Percentiles rank a stretch among this genome's conserved stretches.
Conservation (phyloP, 2,329 filamentous ascomycete species). For the Neofusicoccum umdonicola region DNA sequence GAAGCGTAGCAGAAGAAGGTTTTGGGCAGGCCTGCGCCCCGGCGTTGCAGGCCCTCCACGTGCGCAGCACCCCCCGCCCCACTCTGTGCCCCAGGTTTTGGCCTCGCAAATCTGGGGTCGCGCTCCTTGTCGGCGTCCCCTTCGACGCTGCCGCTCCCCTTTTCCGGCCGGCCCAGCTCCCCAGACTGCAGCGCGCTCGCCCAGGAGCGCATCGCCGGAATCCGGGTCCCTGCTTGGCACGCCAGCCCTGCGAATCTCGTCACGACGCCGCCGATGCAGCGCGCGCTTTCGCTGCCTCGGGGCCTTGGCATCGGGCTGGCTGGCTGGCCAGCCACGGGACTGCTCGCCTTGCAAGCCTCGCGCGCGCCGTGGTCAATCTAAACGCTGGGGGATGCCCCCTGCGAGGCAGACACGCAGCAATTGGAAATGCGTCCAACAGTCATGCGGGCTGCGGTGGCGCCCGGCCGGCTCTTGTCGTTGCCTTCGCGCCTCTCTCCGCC, state of each 20-base stretch:
- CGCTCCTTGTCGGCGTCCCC: not conserved
- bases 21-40: not conserved
- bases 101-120: conserved; percentile 13
- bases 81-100: not conserved
- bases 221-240: not conserved
- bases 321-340: not conserved
- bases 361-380: not conserved
- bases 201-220: not conserved
- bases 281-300: not conserved
- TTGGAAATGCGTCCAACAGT: not conserved
- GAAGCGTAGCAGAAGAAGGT: not conserved
- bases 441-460: not conserved
- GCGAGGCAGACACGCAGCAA: not conserved
- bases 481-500: no score
- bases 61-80: not conserved
- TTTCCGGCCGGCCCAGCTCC: not conserved
- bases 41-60: conserved; percentile 6
- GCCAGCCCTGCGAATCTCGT: not conserved
- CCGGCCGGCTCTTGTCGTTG: not conserved
- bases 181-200: no score
- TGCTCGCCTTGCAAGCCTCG: conserved; percentile 1
- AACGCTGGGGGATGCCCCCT: not conserved
- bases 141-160: not conserved
- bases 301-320: not conserved
- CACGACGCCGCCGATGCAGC: no score